Evolutionary conservation across 768 basidiomycete genomes (phyloP).

Genomic region (Suillus subalutaceus): DNA sequence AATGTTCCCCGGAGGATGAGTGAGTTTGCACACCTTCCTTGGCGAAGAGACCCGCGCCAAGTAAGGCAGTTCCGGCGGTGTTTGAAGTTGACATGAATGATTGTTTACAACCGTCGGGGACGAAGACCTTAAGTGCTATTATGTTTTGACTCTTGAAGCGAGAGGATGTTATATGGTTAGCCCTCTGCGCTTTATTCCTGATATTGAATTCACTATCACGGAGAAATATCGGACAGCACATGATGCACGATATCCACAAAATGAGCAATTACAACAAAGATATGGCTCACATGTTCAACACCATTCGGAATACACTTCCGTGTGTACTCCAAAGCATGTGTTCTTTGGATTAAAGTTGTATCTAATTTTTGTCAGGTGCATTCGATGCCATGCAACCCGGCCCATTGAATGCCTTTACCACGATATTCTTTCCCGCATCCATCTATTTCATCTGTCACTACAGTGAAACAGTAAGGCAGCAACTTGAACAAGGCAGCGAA

Average conservation of each 20-base stretch:
- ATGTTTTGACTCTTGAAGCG: not conserved
- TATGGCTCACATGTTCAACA: constrained; percentile 2
- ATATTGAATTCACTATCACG: not conserved
- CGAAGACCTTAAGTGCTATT: not conserved
- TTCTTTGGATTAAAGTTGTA: not conserved
- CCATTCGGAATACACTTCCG: not conserved
- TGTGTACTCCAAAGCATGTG: not conserved
- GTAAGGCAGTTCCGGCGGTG: constrained; percentile 69
- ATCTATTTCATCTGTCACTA: constrained; percentile 1
- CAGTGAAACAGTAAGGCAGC: not conserved
- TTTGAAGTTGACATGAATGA: constrained; percentile 45
- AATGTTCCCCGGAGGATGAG: constrained; percentile 18
- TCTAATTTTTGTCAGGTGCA: constrained; percentile 1
- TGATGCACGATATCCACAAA: not conserved
- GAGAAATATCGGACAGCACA: constrained; percentile 14
- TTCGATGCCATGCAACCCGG: not conserved
- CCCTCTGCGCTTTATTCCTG: not conserved
- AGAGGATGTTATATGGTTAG: not conserved
- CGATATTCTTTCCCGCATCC: not conserved
- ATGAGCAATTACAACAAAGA: not conserved
- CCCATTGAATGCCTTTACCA: constrained; percentile 1
- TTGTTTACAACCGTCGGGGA: too few relatives aligned
- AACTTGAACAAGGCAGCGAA: not conserved
- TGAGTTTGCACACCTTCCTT: constrained; percentile 57
- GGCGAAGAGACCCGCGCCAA: constrained; percentile 82